Conservation (phyloP, 2,329 filamentous ascomycete genomes). For the Paraphoma chrysanthemicola region DNA sequence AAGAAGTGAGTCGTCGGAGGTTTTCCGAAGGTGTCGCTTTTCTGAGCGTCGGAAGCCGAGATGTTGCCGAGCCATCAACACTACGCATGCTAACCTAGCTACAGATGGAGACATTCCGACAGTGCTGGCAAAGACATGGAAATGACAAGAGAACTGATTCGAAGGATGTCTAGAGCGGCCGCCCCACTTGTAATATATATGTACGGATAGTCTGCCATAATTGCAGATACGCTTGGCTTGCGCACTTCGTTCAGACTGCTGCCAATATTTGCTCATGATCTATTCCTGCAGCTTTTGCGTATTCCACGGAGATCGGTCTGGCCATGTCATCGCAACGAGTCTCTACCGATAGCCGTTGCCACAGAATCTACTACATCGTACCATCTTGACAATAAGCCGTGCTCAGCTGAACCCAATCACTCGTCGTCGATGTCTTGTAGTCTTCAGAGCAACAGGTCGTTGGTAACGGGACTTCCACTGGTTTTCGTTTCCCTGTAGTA, state of each 20-base stretch:
- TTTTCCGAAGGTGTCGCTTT: conserved; percentile 5
- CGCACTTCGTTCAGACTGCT: neutral
- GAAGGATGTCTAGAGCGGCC: conserved; percentile 66
- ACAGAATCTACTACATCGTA: too few species aligned
- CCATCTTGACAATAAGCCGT: too few species aligned
- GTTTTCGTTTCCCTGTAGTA: too few species aligned
- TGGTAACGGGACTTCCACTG: too few species aligned
- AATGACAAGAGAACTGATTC: conserved; percentile 83
- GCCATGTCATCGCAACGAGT: too few species aligned
- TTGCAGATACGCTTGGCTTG: neutral
- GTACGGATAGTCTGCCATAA: neutral
- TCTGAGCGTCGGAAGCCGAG: conserved; percentile 25
- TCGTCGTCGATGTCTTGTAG: too few species aligned
- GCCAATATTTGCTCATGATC: too few species aligned
- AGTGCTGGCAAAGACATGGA: conserved; percentile 89
- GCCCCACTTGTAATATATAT: neutral
- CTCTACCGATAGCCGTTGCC: too few species aligned
- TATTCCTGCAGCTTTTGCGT: too few species aligned
- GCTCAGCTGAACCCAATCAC: too few species aligned
- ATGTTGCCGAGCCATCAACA: conserved; percentile 29
- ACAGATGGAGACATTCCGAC: conserved; percentile 87
- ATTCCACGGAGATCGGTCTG: too few species aligned
- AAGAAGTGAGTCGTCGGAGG: conserved; percentile 71
- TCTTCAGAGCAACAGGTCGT: too few species aligned
- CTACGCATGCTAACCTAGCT: neutral